Evolutionary conservation across 2,329 filamentous ascomycete species (phyloP).

Genomic region (Zalaria sp.): DNA sequence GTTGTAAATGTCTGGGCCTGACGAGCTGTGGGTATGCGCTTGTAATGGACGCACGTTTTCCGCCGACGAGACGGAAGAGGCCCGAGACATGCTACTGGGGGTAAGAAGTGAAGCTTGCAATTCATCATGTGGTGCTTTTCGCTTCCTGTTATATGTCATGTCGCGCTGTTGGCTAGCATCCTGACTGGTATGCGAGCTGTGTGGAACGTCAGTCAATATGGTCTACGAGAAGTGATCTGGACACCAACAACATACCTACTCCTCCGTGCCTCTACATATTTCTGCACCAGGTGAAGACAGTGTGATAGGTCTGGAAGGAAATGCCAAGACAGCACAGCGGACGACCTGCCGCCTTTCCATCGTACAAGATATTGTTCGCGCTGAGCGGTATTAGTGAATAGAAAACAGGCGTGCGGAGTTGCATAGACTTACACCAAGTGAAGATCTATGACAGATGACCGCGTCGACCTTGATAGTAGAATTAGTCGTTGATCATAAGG

Average conservation of each 20-base stretch:
- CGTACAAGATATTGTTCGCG: constrained; percentile 28
- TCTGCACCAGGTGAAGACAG: constrained; percentile 27
- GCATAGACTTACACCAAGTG: neutral
- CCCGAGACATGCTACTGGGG: constrained; percentile 2
- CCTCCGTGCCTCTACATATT: constrained; percentile 21
- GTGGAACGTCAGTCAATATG: neutral
- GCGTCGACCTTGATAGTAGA: neutral
- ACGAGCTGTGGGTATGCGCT: neutral
- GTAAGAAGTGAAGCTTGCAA: constrained; percentile 11
- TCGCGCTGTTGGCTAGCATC: neutral
- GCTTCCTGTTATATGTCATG: constrained; percentile 8
- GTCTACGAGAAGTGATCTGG: neutral
- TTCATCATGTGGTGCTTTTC: constrained; percentile 12
- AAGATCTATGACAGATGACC: neutral
- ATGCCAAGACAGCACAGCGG: constrained; percentile 29
- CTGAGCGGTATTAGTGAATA: constrained; percentile 7
- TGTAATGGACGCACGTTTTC: neutral
- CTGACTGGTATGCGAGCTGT: neutral
- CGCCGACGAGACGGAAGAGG: neutral
- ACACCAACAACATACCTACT: neutral
- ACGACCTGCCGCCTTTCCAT: constrained; percentile 19
- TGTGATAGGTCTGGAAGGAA: constrained; percentile 21
- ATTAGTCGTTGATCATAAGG: no score
- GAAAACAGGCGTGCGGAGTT: no score
- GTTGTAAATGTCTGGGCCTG: constrained; percentile 21